phyloP scores from a whole-genome alignment of 1,284 basidiomycete species.

The Trichosporon asahii region DNA sequence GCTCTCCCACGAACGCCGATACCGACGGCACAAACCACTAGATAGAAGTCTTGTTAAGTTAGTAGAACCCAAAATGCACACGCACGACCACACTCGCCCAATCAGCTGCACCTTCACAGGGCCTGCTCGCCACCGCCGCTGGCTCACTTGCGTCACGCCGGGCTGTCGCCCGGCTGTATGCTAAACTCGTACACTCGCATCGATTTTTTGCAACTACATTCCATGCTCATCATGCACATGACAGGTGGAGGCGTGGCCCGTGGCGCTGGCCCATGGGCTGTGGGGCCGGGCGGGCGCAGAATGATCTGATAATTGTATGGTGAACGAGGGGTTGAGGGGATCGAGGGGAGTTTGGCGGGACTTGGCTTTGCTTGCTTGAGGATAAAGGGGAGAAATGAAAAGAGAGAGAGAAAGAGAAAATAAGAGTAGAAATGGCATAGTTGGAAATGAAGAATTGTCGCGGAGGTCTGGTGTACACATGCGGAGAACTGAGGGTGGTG shows the following conservation, averaged over 20 bases:
- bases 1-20: neutral
- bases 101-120: too few relatives aligned
- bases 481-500: too few relatives aligned
- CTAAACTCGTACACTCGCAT: conserved; percentile 9
- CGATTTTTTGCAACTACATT: conserved; percentile 16
- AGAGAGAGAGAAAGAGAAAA: neutral
- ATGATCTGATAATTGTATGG: conserved; percentile 11
- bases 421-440: neutral
- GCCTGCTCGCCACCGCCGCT: too few relatives aligned
- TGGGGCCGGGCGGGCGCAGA: neutral
- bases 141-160: too few relatives aligned
- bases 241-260: neutral
- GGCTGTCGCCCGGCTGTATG: too few relatives aligned
- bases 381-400: neutral
- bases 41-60: neutral
- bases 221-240: conserved; percentile 22
- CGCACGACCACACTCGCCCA: neutral
- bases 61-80: neutral
- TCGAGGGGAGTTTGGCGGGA: neutral
- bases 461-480: too few relatives aligned
- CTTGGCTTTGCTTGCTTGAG: neutral
- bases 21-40: neutral
- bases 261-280: neutral
- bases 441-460: neutral
- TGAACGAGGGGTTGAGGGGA: neutral